These are phyloP conservation scores for Colletotrichum musae DNA, from an alignment of 2,329 filamentous ascomycete genomes.

Conservation along the genomic window DNA sequence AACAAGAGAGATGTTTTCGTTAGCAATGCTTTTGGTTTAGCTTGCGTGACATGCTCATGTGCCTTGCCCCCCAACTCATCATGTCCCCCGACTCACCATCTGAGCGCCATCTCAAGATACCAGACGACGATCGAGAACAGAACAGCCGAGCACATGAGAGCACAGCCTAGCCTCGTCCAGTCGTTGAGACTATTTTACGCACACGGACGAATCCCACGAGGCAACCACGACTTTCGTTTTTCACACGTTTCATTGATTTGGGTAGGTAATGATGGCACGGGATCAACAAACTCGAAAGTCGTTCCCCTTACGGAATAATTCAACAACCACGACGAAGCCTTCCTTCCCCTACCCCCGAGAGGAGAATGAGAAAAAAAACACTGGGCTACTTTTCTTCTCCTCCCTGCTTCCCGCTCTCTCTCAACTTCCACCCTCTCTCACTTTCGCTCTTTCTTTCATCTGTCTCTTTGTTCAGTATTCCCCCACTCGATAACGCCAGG, in stretches of 20 bases:
- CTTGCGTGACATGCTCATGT: too few species aligned
- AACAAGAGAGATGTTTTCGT: too few species aligned
- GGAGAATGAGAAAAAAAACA: not conserved
- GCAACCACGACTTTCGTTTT: too few species aligned
- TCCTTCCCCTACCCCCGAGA: not conserved
- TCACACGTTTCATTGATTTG: conserved; percentile 16
- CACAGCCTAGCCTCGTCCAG: too few species aligned
- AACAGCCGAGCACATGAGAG: too few species aligned
- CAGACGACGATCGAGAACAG: too few species aligned
- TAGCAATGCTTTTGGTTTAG: too few species aligned
- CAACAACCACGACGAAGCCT: not conserved
- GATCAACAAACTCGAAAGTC: not conserved
- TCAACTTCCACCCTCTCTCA: not conserved
- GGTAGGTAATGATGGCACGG: conserved; percentile 13
- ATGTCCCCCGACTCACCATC: too few species aligned
- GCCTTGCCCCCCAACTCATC: too few species aligned
- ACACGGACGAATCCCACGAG: too few species aligned
- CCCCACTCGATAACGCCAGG: conserved; percentile 40
- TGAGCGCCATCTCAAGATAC: too few species aligned
- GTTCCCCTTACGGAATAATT: conserved; percentile 3
- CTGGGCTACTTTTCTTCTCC: not conserved
- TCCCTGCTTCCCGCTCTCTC: not conserved
- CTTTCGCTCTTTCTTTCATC: conserved; percentile 12
- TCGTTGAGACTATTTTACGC: too few species aligned
- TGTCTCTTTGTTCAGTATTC: conserved; percentile 30